phyloP scores from a whole-genome alignment of 2,329 filamentous ascomycete species.

The Madurella mycetomatis region DNA sequence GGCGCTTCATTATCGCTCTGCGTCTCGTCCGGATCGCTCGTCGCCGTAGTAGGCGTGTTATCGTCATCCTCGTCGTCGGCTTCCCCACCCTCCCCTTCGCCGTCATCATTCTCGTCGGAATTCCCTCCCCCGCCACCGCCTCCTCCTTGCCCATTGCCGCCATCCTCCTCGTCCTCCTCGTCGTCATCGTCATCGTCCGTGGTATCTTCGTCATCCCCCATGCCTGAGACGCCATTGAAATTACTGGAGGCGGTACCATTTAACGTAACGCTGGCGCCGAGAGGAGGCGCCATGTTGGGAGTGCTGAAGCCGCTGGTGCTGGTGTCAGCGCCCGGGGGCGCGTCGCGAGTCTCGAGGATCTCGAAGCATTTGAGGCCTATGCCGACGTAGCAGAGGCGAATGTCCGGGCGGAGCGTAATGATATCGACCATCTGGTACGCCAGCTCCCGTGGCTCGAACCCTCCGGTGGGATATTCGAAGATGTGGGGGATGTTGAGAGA shows the following conservation, averaged over 20 bases:
- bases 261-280: not conserved
- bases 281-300: slow-evolving; percentile 9
- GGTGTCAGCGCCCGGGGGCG: slow-evolving; percentile 24
- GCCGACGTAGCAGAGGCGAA: slow-evolving; percentile 73
- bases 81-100: slow-evolving; percentile 39
- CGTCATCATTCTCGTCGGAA: slow-evolving; percentile 42
- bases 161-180: slow-evolving; percentile 42
- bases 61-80: slow-evolving; percentile 32
- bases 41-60: slow-evolving; percentile 17
- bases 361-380: slow-evolving; percentile 77
- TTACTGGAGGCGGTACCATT: slow-evolving; percentile 1
- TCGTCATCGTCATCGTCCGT: slow-evolving; percentile 28
- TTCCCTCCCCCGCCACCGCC: slow-evolving; percentile 38
- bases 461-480: slow-evolving; percentile 17
- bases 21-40: slow-evolving; percentile 30
- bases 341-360: slow-evolving; percentile 61
- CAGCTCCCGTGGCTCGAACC: slow-evolving; percentile 61
- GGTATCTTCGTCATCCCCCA: not conserved
- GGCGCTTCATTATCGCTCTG: slow-evolving; percentile 28
- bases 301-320: slow-evolving; percentile 18
- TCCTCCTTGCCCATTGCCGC: slow-evolving; percentile 40
- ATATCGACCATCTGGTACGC: slow-evolving; percentile 75
- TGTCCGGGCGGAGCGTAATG: slow-evolving; percentile 68
- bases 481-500: slow-evolving; percentile 35
- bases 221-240: not conserved